Base-by-base conservation (phyloP, 768 basidiomycete species). In the Kwoniella sp. region DNA sequence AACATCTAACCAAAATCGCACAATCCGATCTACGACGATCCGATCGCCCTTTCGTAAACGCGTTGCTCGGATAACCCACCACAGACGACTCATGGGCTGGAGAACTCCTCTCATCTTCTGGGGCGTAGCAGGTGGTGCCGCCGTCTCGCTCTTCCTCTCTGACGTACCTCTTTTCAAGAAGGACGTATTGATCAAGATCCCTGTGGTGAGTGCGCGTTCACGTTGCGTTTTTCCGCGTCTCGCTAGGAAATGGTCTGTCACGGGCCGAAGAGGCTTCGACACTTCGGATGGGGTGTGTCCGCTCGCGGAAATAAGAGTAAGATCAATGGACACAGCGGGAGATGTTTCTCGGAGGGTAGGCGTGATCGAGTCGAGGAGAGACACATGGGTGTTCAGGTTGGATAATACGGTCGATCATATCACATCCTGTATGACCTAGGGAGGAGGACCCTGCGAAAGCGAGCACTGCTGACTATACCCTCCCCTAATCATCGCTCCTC, bases 111-210 rank as follows among this genome's bases (percentile, higher is more conserved):
- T 75, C 17, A 52, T 60, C 15, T 53, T 75, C 50, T 79, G 78
- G 78, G 78, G 76, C 37, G 68, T 65, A 17, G 74, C 67, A 13
- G 72, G 67, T 45, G 78, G 68, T 23, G 62, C 59, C 8, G 74
- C 71, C 48, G 75, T 79, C 9, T 69, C 74, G 20, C 67, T 79
- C 20, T 77, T 76, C 66, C 63, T 77, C 52, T 66, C 67, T 59
- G 69, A 68, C 47, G 73, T 79, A 20, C 78, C 78, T 25, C 61
- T 79, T 28, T 79, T 71, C 73, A 66, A 75, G 65, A 74, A 74
- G 58, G 78, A 79, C 65, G 73, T 79, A 20, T 61, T 79, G 68
- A 72, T 70, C 58, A 74, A 74, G 70, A 68, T 79, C 56, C 78
- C 78, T 11, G 60, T 70, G 38, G 77, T 79, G 63, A 73, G 73